Conservation (phyloP, 345 rosid species). For the Syzygium grande region DNA sequence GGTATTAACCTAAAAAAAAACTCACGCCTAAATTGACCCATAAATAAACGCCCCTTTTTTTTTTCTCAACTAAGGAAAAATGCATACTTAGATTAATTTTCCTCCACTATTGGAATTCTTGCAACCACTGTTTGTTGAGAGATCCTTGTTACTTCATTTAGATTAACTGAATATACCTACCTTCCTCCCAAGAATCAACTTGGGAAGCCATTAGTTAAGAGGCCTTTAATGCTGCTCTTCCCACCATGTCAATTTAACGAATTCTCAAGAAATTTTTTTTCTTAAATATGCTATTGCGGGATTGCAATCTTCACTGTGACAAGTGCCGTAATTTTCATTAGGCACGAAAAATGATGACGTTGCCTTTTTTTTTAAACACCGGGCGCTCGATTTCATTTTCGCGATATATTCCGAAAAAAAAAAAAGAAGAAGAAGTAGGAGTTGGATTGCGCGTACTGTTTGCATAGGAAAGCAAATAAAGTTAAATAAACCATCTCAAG, state of each 20-base stretch:
- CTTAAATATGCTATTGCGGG: fast-evolving
- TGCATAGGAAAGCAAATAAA: background rate
- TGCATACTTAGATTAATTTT: background rate
- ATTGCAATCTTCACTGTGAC: fast-evolving
- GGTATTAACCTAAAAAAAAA: too few relatives aligned
- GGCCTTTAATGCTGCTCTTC: fast-evolving
- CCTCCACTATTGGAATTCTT: background rate
- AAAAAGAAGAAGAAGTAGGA: background rate
- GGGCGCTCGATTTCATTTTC: background rate
- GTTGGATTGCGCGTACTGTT: fast-evolving
- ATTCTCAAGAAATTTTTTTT: background rate
- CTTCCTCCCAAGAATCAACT: background rate
- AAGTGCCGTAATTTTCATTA: fast-evolving
- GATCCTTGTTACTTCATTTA: background rate
- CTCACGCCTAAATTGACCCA: background rate
- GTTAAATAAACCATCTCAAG: background rate
- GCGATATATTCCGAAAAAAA: too few relatives aligned
- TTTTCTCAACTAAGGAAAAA: background rate
- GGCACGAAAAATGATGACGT: background rate
- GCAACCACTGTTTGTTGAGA: background rate
- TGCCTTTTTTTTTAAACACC: background rate
- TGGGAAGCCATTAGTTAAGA: background rate
- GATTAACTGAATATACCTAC: background rate
- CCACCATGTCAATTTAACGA: background rate
- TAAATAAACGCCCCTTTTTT: background rate